These are phyloP conservation scores for Paxillus ammoniavirescens DNA, from an alignment of 768 basidiomycete species.

Conservation along the genomic window DNA sequence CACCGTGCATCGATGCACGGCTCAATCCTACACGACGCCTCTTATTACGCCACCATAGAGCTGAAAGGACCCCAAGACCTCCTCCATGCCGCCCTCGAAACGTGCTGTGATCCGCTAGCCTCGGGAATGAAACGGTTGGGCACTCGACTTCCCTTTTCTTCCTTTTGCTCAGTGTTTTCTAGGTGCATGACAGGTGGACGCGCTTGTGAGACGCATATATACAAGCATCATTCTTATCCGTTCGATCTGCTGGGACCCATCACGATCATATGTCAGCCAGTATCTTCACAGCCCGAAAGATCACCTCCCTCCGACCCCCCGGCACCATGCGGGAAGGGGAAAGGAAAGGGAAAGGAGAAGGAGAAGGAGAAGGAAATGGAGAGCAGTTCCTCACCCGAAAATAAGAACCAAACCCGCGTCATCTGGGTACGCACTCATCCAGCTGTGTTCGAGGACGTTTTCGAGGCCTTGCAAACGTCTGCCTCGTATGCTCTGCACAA, in stretches of 20 bases:
- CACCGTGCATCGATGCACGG: conserved; percentile 85
- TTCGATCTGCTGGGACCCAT: conserved; percentile 67
- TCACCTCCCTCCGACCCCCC: neutral
- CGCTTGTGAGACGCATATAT: conserved; percentile 63
- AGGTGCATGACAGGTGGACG: conserved; percentile 71
- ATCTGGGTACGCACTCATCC: conserved; percentile 86
- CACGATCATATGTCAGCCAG: conserved; percentile 72
- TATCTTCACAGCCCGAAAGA: neutral
- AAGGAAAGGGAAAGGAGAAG: conserved; percentile 25
- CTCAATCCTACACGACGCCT: conserved; percentile 87
- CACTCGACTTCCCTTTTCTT: neutral
- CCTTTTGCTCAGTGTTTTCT: conserved; percentile 1
- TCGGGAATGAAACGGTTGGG: conserved; percentile 62
- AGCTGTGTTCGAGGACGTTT: conserved; percentile 57
- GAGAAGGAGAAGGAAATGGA: conserved; percentile 33
- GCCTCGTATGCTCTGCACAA: conserved; percentile 49
- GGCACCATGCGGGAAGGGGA: conserved; percentile 11
- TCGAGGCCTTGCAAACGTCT: conserved; percentile 47
- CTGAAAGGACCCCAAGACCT: conserved; percentile 61
- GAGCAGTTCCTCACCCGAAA: conserved; percentile 3
- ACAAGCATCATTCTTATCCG: conserved; percentile 64
- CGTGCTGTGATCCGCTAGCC: conserved; percentile 65
- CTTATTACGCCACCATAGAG: conserved; percentile 78
- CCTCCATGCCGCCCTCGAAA: conserved; percentile 49
- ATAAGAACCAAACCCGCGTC: conserved; percentile 32